Percentiles rank a stretch among this genome's conserved stretches.
phyloP scores from a whole-genome alignment of 208 protist species.

The Novymonas esmeraldas region DNA sequence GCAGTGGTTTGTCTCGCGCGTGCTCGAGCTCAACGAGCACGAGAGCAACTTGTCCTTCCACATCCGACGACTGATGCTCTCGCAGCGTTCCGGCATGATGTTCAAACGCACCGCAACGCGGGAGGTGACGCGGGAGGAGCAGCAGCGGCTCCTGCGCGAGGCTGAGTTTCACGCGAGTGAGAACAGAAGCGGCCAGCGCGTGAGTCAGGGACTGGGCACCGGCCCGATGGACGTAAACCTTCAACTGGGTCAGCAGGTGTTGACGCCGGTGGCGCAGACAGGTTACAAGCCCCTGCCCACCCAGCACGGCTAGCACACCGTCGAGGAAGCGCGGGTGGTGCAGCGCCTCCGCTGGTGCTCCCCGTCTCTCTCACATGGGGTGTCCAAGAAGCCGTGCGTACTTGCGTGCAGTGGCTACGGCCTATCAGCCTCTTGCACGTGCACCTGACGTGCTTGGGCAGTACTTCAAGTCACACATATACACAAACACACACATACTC shows the following conservation, averaged over 20 bases:
- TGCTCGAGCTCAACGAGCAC: slow-evolving; percentile 72
- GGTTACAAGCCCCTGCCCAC: slow-evolving; percentile 82
- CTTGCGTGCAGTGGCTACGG: not conserved
- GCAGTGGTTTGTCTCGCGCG: slow-evolving; percentile 76
- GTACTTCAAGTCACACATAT: not conserved
- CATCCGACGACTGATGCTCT: slow-evolving; percentile 73
- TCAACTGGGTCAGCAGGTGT: slow-evolving; percentile 63
- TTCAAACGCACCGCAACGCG: slow-evolving; percentile 85
- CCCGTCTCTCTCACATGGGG: not conserved
- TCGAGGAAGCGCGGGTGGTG: not conserved
- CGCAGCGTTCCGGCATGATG: slow-evolving; percentile 84
- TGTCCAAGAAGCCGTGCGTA: no score
- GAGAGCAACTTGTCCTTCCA: slow-evolving; percentile 78
- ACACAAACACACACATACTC: not conserved
- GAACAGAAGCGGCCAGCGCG: slow-evolving; percentile 72
- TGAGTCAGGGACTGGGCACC: slow-evolving; percentile 41
- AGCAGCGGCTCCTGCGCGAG: slow-evolving; percentile 70
- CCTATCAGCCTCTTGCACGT: not conserved
- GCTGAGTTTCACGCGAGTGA: slow-evolving; percentile 62
- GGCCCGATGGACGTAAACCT: slow-evolving; percentile 79
- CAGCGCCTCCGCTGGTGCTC: no score
- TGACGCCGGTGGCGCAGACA: slow-evolving; percentile 77
- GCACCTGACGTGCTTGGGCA: not conserved
- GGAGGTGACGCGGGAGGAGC: slow-evolving; percentile 84
- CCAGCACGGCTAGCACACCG: slow-evolving; percentile 7